Evolutionary conservation across 2,329 filamentous ascomycete species (phyloP).

Genomic region (Trichoderma harzianum): DNA sequence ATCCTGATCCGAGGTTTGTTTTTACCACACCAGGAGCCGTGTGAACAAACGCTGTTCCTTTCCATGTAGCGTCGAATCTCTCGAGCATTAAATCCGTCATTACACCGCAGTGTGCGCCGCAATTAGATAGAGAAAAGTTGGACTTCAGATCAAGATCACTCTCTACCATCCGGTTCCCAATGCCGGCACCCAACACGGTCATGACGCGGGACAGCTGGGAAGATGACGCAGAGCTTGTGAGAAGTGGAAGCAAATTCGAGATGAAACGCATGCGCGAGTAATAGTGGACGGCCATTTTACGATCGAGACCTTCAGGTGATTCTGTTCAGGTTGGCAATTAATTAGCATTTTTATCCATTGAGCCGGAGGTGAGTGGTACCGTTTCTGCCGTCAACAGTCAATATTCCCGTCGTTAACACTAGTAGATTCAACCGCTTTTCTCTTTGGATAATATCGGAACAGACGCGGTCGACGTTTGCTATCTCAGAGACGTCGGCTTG

Average conservation of each 20-base stretch:
- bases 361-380: not conserved
- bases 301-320: conserved; percentile 55
- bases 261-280: conserved; percentile 1
- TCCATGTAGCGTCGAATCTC: not conserved
- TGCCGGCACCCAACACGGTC: not conserved
- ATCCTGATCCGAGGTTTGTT: not conserved
- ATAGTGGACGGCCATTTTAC: conserved; percentile 36
- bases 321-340: conserved; percentile 35
- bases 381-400: not conserved
- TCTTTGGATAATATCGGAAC: conserved; percentile 41
- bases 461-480: conserved; percentile 48
- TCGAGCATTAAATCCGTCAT: not conserved
- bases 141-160: not conserved
- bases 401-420: conserved; percentile 34
- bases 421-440: conserved; percentile 46
- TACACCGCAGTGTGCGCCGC: not conserved
- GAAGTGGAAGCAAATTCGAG: not conserved
- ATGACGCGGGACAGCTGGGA: not conserved
- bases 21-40: not conserved
- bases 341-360: not conserved
- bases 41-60: not conserved
- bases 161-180: not conserved
- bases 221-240: not conserved
- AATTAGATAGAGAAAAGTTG: not conserved
- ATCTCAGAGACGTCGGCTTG: conserved; percentile 49